phyloP scores from a whole-genome alignment of 1,139 yeast species.

The Eremothecium sinecaudum region DNA sequence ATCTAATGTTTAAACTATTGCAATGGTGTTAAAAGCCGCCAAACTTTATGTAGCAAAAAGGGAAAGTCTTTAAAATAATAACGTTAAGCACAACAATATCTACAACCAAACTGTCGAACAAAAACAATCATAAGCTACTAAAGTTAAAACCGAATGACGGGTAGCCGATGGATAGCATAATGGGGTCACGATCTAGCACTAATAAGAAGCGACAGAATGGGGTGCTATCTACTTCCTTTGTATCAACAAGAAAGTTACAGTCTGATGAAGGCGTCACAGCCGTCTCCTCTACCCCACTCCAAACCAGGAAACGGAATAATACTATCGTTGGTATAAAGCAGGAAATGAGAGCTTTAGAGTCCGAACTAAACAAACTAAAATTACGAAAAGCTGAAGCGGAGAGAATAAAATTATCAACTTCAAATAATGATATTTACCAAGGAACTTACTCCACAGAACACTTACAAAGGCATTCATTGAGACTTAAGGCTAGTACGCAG shows the following conservation, averaged over 20 bases:
- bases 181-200: not conserved
- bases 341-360: conserved; percentile 20
- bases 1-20: too few species aligned
- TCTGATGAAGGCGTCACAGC: conserved; percentile 15
- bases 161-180: not conserved
- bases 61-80: too few species aligned
- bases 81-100: too few species aligned
- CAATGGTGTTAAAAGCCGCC: too few species aligned
- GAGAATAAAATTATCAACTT: conserved; percentile 21
- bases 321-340: conserved; percentile 16
- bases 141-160: too few species aligned
- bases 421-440: conserved; percentile 25
- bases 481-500: conserved; percentile 28
- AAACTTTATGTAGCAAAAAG: too few species aligned
- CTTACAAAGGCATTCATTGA: conserved; percentile 29
- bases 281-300: conserved; percentile 26
- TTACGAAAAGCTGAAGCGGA: conserved; percentile 24
- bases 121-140: too few species aligned
- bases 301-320: conserved; percentile 20
- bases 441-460: conserved; percentile 31
- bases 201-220: conserved; percentile 19
- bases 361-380: conserved; percentile 18
- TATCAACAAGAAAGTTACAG: conserved; percentile 22
- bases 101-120: too few species aligned
- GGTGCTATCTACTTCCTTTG: conserved; percentile 29